Percentiles rank a stretch among this genome's conserved stretches.
Evolutionary conservation across 768 basidiomycete species (phyloP).

Genomic region (Boletus patriciae): DNA sequence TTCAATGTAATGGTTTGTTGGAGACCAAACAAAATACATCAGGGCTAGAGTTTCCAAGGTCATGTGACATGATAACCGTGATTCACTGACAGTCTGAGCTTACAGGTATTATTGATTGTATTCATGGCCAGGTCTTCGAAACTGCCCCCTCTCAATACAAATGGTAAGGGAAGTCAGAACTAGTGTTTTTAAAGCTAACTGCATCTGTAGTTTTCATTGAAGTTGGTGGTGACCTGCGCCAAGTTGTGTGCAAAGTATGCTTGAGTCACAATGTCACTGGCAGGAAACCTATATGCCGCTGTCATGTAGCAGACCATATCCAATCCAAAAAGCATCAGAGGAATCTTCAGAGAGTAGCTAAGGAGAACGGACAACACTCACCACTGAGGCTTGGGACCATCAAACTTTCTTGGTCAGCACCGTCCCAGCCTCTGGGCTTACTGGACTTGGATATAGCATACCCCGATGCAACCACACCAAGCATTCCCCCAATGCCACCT

Average conservation of each 20-base stretch:
- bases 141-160: not conserved
- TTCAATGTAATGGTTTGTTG: too few relatives aligned
- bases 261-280: too few relatives aligned
- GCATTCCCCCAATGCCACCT: too few relatives aligned
- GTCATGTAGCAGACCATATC: not conserved
- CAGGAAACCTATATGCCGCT: not conserved
- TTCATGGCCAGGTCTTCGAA: not conserved
- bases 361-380: not conserved
- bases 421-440: too few relatives aligned
- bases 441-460: too few relatives aligned
- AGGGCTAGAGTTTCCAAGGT: too few relatives aligned
- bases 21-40: too few relatives aligned
- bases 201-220: not conserved
- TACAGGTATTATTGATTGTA: too few relatives aligned
- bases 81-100: too few relatives aligned
- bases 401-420: too few relatives aligned
- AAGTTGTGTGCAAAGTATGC: not conserved
- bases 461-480: too few relatives aligned
- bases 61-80: not conserved
- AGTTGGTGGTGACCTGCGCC: not conserved
- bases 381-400: not conserved
- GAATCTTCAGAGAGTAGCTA: not conserved
- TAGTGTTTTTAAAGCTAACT: too few relatives aligned
- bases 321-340: not conserved
- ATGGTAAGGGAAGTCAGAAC: not conserved